These are phyloP conservation scores for Lasiosphaeriaceae sp. DNA, from an alignment of 495 filamentous ascomycete species.

Conservation along the genomic window DNA sequence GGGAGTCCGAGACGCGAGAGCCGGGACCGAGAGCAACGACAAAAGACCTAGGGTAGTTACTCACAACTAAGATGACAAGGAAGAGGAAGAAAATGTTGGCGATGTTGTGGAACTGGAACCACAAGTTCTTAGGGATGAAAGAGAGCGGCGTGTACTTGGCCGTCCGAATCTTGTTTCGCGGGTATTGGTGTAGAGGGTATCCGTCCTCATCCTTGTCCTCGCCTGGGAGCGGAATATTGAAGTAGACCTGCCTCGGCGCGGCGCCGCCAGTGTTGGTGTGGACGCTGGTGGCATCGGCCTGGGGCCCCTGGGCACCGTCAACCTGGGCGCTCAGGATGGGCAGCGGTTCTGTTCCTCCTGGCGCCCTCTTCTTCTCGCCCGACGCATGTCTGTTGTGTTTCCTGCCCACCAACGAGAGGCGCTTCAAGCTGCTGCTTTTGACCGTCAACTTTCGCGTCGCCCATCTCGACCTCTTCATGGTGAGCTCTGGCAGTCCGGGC, in stretches of 20 bases:
- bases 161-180: constrained; percentile 94
- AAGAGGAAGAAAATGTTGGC: constrained; percentile 98
- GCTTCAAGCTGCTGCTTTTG: constrained; percentile 70
- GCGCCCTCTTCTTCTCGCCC: constrained; percentile 72
- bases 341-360: constrained; percentile 43
- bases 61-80: constrained; percentile 87
- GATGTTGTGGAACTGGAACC: constrained; percentile 97
- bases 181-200: constrained; percentile 62
- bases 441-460: constrained; percentile 80
- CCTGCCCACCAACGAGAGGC: constrained; percentile 77
- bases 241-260: constrained; percentile 59
- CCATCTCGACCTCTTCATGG: constrained; percentile 73
- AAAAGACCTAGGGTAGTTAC: constrained; percentile 26
- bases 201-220: constrained; percentile 82
- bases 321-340: constrained; percentile 37
- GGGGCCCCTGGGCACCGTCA: neutral
- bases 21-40: neutral
- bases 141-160: constrained; percentile 94
- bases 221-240: constrained; percentile 78
- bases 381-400: constrained; percentile 60
- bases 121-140: constrained; percentile 97
- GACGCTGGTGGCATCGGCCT: constrained; percentile 15
- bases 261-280: constrained; percentile 31
- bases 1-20: neutral
- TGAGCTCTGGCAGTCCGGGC: constrained; percentile 53